Evolutionary conservation across 208 protist species (phyloP).

Genomic region (Crithidia fasciculata): DNA sequence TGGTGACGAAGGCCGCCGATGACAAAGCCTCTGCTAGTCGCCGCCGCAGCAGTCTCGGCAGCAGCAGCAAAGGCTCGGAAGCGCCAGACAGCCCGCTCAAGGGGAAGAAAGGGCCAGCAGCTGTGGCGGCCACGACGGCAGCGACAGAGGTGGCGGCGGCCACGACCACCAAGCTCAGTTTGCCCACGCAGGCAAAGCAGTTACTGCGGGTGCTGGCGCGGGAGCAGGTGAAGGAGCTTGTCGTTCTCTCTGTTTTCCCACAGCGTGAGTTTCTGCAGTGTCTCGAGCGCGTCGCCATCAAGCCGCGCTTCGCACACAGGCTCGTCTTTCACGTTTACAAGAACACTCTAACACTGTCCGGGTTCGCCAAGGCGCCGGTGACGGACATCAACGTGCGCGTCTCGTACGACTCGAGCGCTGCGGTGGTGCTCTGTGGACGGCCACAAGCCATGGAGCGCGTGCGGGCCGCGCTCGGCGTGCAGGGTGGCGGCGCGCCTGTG

Average conservation of each 20-base stretch:
- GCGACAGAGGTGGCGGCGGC: neutral
- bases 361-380: conserved; percentile 20
- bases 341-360: conserved; percentile 11
- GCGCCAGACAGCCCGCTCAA: too few relatives aligned
- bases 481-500: neutral
- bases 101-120: too few relatives aligned
- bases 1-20: neutral
- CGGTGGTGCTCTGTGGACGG: conserved; percentile 26
- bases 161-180: neutral
- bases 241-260: conserved; percentile 27
- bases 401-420: conserved; percentile 27
- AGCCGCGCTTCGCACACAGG: conserved; percentile 25
- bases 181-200: neutral
- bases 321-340: conserved; percentile 31
- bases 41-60: neutral
- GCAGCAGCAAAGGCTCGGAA: neutral
- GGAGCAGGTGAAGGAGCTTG: conserved; percentile 1
- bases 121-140: too few relatives aligned
- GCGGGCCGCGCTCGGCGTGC: neutral
- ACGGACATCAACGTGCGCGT: conserved; percentile 24
- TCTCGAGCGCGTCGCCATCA: conserved; percentile 30
- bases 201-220: neutral
- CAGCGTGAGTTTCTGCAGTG: conserved; percentile 39
- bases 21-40: neutral
- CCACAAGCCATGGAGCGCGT: neutral